Percentiles rank a stretch among this genome's conserved stretches.
These are phyloP conservation scores for Dactylellina parvicollis DNA, from an alignment of 2,329 filamentous ascomycete genomes.

Conservation along the genomic window DNA sequence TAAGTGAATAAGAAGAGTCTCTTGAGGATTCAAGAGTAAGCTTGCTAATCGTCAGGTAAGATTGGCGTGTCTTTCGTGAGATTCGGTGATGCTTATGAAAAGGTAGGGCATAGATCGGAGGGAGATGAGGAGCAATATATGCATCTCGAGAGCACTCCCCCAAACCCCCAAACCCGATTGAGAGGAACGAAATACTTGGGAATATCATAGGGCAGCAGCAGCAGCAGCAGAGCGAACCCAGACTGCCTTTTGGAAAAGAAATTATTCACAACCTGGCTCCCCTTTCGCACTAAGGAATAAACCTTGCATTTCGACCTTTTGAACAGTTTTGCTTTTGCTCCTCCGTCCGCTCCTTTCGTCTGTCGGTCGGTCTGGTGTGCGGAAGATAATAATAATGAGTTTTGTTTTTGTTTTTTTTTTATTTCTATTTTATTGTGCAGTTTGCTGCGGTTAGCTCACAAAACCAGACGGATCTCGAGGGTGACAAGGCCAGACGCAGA, in stretches of 20 bases:
- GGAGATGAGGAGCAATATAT: constrained; percentile 53
- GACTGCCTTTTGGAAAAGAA: constrained; percentile 27
- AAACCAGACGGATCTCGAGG: constrained; percentile 15
- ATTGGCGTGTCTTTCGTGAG: constrained; percentile 54
- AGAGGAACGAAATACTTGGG: constrained; percentile 44
- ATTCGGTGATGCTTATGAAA: constrained; percentile 53
- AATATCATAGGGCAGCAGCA: constrained; percentile 39
- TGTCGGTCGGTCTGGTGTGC: constrained; percentile 9
- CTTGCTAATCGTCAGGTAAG: constrained; percentile 49
- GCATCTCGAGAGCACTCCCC: constrained; percentile 47
- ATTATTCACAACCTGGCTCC: constrained; percentile 40
- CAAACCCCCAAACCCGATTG: constrained; percentile 49
- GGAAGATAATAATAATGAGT: no score
- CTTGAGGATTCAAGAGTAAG: constrained; percentile 38
- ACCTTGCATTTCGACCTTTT: constrained; percentile 35
- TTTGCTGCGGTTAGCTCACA: constrained; percentile 35
- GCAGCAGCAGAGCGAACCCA: no score
- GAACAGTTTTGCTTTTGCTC: background rate
- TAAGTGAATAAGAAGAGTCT: constrained; percentile 55
- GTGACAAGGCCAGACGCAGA: constrained; percentile 26
- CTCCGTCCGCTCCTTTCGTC: constrained; percentile 30
- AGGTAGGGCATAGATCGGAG: constrained; percentile 47
- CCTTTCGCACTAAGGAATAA: constrained; percentile 30
- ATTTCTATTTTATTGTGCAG: background rate
- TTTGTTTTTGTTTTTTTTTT: constrained; percentile 15